Base-by-base conservation (phyloP, 1,139 yeast genomes). In the Saccharomyces hybrid region DNA sequence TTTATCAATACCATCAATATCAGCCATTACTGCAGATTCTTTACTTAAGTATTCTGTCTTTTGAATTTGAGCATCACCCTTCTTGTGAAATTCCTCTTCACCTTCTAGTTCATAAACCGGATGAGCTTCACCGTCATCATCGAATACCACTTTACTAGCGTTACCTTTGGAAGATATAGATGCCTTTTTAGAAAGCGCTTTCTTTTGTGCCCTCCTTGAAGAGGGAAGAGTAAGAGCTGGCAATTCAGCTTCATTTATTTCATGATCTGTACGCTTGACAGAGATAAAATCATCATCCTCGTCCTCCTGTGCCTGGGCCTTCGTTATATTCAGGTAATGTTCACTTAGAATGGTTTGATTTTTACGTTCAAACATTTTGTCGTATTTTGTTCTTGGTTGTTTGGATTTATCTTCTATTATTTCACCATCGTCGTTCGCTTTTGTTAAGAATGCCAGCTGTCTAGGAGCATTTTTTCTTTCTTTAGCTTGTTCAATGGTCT, bases 341-440 rank as follows among this genome's bases (percentile, higher is more conserved):
- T 90, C 95, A 42, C 96, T 86, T 56, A 95, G 75, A 32, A 93
- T 96, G 51, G 88, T 88, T 74, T 95, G 99, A 71, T 93, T 95
- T 71, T 88, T 80, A 70, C 99, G 81, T 68, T 88, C 96, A 73
- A 95, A 95, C 96, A 93, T 91, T 62, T 95, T 82, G 71, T 95
- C 99, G 67, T 89, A 89, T 69, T 88, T 93, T 9, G 98, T 93
- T 65, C 91, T 81, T 2, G 82, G 84, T 62, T 80, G 80, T 61
- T 78, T 76, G 38, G 73, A 70, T 16, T 65, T 63, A 42, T 71
- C 69, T 12, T 69, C 70, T 3, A 71, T 74, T 5, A 73, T 51
- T 54, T 86, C 91, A 50, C 91, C 93, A 58, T 85, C 83, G 9
- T 82, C 89, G 60, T 84, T 80, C 3, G 85, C 77, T 60, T 80